Percentiles rank a stretch among this genome's conserved stretches.
phyloP scores from a whole-genome alignment of 805 yeast species.

The Schwanniomyces yamadae region DNA sequence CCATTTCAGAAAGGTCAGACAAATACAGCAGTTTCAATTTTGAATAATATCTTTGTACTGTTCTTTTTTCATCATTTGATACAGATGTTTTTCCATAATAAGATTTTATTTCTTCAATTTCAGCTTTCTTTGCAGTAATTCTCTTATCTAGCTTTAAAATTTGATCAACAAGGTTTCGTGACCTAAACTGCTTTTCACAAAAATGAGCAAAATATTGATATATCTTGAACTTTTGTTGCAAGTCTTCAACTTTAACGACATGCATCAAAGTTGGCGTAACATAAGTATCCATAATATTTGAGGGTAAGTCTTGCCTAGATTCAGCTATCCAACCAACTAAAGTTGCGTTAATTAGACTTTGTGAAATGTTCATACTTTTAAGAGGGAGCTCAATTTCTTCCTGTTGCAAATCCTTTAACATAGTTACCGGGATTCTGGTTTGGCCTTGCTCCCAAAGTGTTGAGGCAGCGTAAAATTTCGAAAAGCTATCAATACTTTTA shows the following conservation, averaged over 20 bases:
- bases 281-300: conserved; percentile 54
- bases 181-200: conserved; percentile 63
- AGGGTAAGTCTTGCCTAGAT: conserved; percentile 67
- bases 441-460: conserved; percentile 68
- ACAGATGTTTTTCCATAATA: conserved; percentile 42
- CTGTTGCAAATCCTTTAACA: conserved; percentile 36
- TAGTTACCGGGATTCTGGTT: conserved; percentile 53
- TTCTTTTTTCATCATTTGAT: conserved; percentile 46
- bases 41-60: conserved; percentile 52
- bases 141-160: conserved; percentile 41
- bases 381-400: conserved; percentile 15
- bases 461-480: conserved; percentile 52
- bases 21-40: conserved; percentile 47
- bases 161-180: conserved; percentile 43
- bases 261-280: conserved; percentile 45
- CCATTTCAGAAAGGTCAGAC: conserved; percentile 50
- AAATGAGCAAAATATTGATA: conserved; percentile 67
- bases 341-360: conserved; percentile 34
- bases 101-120: conserved; percentile 47
- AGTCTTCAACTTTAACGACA: conserved; percentile 10
- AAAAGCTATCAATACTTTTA: conserved; percentile 15
- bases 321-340: conserved; percentile 69
- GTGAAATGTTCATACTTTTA: conserved; percentile 17
- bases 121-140: conserved; percentile 42
- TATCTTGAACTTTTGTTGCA: conserved; percentile 40